These are phyloP conservation scores for Candida sojae DNA, from an alignment of 1,139 yeast species.

Conservation along the genomic window DNA sequence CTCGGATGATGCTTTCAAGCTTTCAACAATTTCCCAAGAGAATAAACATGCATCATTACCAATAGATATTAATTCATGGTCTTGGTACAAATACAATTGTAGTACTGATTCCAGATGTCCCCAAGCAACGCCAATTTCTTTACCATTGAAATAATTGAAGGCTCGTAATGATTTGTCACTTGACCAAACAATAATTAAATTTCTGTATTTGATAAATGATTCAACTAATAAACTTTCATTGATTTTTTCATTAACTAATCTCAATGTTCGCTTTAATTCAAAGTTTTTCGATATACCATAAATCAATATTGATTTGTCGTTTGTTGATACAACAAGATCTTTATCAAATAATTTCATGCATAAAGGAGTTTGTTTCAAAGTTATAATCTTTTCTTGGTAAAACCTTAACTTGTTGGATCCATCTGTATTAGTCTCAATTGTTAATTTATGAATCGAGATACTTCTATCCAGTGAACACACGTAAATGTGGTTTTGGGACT, in stretches of 20 bases:
- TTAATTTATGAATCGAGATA: constrained; percentile 50
- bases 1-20: background rate
- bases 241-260: constrained; percentile 34
- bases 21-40: constrained; percentile 36
- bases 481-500: constrained; percentile 34
- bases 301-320: constrained; percentile 49
- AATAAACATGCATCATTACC: constrained; percentile 57
- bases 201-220: constrained; percentile 29
- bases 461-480: constrained; percentile 65
- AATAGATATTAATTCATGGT: constrained; percentile 36
- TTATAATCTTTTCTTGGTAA: constrained; percentile 45
- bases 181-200: constrained; percentile 40
- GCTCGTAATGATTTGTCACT: constrained; percentile 60
- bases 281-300: constrained; percentile 35
- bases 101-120: constrained; percentile 65
- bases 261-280: constrained; percentile 40
- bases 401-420: constrained; percentile 15
- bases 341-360: constrained; percentile 28
- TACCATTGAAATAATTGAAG: constrained; percentile 48
- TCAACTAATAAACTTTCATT: constrained; percentile 48
- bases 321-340: constrained; percentile 52
- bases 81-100: constrained; percentile 26
- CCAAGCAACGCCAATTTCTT: constrained; percentile 52
- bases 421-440: constrained; percentile 12
- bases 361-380: constrained; percentile 52